A percentile compares a stretch with the other conserved stretches of the same genome.
These are phyloP conservation scores for Diplodia intermedia DNA, from an alignment of 2,329 filamentous ascomycete genomes.

Conservation along the genomic window DNA sequence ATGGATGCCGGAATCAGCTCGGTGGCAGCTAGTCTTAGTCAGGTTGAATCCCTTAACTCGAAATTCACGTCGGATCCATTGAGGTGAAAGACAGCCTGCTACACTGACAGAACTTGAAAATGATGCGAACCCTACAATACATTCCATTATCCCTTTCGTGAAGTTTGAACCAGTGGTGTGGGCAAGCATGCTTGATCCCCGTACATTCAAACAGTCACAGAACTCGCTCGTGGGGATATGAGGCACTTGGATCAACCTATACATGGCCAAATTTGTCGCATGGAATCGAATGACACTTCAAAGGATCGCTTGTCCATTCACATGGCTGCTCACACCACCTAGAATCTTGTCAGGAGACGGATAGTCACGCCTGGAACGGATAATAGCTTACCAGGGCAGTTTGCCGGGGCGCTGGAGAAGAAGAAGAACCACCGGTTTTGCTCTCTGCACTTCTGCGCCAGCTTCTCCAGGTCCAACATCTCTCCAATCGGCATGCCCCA, in stretches of 20 bases:
- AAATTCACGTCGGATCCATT: too few species aligned
- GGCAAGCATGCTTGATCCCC: not conserved
- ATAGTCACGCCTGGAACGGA: not conserved
- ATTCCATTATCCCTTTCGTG: not conserved
- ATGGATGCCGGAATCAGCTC: too few species aligned
- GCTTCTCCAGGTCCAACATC: slow-evolving; percentile 57
- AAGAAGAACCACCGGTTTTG: slow-evolving; percentile 66
- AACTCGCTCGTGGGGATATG: not conserved
- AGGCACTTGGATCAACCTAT: not conserved
- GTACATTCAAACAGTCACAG: not conserved
- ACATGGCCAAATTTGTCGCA: not conserved
- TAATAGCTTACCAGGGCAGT: slow-evolving; percentile 57
- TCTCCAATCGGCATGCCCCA: slow-evolving; percentile 51
- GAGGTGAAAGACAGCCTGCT: too few species aligned
- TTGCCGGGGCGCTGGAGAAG: slow-evolving; percentile 66
- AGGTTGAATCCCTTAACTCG: too few species aligned
- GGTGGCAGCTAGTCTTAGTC: too few species aligned
- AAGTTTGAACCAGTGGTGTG: not conserved
- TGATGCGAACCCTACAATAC: not conserved
- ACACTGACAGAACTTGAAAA: too few species aligned
- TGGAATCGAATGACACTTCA: not conserved
- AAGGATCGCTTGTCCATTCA: slow-evolving; percentile 53
- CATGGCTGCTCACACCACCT: slow-evolving; percentile 53
- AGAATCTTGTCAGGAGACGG: slow-evolving; percentile 26
- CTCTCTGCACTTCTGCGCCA: slow-evolving; percentile 63